Evolutionary conservation across 2,329 filamentous ascomycete genomes (phyloP), one percentile per base, ranked within the genome.

Genomic region (Calonectria hawksworthii): DNA sequence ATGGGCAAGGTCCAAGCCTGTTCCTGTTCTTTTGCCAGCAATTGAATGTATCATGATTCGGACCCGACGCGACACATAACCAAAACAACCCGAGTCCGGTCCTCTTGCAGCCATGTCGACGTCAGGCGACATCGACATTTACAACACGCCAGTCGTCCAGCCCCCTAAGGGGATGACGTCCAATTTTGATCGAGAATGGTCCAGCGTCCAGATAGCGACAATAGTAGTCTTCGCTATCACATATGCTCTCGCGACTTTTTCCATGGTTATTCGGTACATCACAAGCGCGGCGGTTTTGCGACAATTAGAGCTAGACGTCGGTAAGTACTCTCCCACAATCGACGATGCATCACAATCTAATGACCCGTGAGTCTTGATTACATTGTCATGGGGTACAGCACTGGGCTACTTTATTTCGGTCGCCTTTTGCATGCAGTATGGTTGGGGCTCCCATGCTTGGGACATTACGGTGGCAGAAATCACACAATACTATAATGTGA

Each of bases 331-430:
- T 32, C 14, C 26, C 21, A 5, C 18, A 6, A 8, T 21, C 23
- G 7, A 14, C n/a, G 4, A 34, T 18, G 6, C 13, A 8, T 11
- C 6, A 11, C 7, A 30, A 52, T 6, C 50, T 64, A 36, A 72
- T 26, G 3, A n/a, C 5, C 9, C 6, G 3, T 8, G 21, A 75
- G 73, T 69, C 10, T 23, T 74, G n/a, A 72, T 74, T 23, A 74
- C 68, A 1, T 36, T 72, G 21, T 59, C 73, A 4, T 74, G 68
- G 68, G 69, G 68, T 6, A 59, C 69, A 18, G 68, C 73, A 2
- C n/a, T 74, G 47, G 73, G 68, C 4, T 74, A 72, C 69, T 74
- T 74, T 14, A 72, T 74, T 21, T 72, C 73, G 2, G 69, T 74
- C 21, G 59, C 28, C 18, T 69, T 69, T 23, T 68, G 64, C 26